Percentiles rank a stretch among this genome's conserved stretches.
These are phyloP conservation scores for Canariomyces notabilis DNA, from an alignment of 2,329 filamentous ascomycete genomes.

Conservation along the genomic window DNA sequence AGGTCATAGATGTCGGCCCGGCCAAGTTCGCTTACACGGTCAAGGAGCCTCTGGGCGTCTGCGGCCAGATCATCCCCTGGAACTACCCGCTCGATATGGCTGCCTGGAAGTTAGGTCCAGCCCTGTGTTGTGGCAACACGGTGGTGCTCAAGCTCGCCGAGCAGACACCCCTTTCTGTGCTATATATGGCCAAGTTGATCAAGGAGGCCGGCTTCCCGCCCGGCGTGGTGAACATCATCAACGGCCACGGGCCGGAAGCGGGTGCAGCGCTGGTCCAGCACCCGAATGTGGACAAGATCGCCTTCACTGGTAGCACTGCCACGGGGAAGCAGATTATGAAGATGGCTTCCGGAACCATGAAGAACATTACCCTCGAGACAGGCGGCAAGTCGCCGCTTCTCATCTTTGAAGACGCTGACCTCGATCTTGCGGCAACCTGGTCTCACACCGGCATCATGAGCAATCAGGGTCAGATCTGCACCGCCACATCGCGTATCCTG, in stretches of 20 bases:
- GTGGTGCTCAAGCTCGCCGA: conserved; percentile 60
- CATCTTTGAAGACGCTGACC: conserved; percentile 57
- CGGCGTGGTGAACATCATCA: conserved; percentile 69
- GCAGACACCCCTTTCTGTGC: conserved; percentile 58
- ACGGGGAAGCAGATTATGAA: conserved; percentile 70
- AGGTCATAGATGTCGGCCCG: conserved; percentile 67
- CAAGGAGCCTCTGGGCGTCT: conserved; percentile 72
- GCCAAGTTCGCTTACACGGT: conserved; percentile 72
- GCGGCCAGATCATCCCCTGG: conserved; percentile 74
- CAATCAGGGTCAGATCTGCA: conserved; percentile 59
- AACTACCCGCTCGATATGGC: conserved; percentile 76
- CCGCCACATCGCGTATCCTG: conserved; percentile 54
- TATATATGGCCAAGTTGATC: conserved; percentile 60
- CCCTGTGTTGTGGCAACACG: conserved; percentile 59
- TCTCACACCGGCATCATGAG: conserved; percentile 44
- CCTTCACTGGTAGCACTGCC: conserved; percentile 65
- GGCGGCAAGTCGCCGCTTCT: conserved; percentile 58
- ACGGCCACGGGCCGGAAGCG: conserved; percentile 60
- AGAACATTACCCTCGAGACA: conserved; percentile 59
- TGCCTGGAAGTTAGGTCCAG: conserved; percentile 70
- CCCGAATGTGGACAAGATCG: conserved; percentile 62
- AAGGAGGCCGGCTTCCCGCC: conserved; percentile 71
- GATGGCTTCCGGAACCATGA: conserved; percentile 56
- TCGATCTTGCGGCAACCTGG: conserved; percentile 58
- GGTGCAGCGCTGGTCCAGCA: conserved; percentile 62